Base-by-base conservation (phyloP, 163 green algal genomes). In the Prototheca cutis region DNA sequence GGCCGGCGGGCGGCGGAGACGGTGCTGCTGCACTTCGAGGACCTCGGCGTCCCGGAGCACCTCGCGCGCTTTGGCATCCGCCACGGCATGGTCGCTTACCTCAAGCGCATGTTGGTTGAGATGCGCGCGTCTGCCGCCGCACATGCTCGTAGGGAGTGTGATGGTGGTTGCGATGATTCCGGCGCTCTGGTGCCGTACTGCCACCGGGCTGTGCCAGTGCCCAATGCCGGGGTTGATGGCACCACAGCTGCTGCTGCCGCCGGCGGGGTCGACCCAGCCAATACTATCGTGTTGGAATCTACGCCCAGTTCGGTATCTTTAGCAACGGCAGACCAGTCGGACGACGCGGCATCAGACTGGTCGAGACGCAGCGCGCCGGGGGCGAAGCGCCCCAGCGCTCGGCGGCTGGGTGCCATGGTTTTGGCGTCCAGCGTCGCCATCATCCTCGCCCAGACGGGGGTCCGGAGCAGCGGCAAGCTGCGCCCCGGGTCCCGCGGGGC, bases 31-130 rank as follows among this genome's bases (percentile, higher is more conserved):
- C 88, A 96, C 71, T 81, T 84, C 60, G 88, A 96, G 80, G 66
- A 95, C 68, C 89, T 94, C 62, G 85, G 87, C 56, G 90, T 96
- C 55, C 69, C 78, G 18, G 86, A 94, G 70, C 78, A 82, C 58
- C 58, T 95, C 34, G 70, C 83, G 15, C 77, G 82, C 62, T 81
- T 83, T 52, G 79, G 73, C 4, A 81, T 86, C 18, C 70, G 71
- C 27, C 70, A 81, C 60, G 87, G 88, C 66, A 96, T 95, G 88
- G 84, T 80, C 55, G 76, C 82, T 65, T 94, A 94, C 61, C 67
- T 94, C 6, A 82, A 81, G 53, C 86, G 82, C 57, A 80, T 96
- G 70, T 63, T 72, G 19, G 65, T 74, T 23, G 68, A 69, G 23
- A 73, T 87, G 48, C 65, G 59, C 21, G 51, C 72, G 42, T 96